Conservation (phyloP, 1,139 yeast genomes). For the Yamadazyma sp. region DNA sequence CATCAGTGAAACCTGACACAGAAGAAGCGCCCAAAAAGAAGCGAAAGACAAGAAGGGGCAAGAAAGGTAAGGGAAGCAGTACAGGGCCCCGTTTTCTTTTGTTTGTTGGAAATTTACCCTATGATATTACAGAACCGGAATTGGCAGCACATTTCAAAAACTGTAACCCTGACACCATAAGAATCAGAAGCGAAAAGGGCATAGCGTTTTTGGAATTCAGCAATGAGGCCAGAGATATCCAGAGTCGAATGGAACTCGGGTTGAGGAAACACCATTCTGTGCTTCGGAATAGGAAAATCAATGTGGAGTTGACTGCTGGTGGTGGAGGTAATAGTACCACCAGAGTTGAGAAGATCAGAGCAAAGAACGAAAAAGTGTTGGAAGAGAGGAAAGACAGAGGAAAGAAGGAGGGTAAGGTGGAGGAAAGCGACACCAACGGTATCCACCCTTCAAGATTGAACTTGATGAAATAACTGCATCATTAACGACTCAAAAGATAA, state of each 20-base stretch:
- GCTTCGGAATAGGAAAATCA: constrained; percentile 71
- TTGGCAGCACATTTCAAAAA: constrained; percentile 73
- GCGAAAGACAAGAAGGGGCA: constrained; percentile 76
- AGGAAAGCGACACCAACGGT: constrained; percentile 18
- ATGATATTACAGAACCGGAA: constrained; percentile 61
- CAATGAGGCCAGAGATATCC: constrained; percentile 60
- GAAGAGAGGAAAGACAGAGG: constrained; percentile 61
- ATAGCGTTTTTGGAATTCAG: constrained; percentile 91
- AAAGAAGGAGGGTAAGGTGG: constrained; percentile 29
- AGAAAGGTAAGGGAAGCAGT: constrained; percentile 58
- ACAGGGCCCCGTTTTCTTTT: constrained; percentile 73
- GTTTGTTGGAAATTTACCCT: constrained; percentile 93
- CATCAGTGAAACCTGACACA: constrained; percentile 9
- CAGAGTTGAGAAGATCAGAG: constrained; percentile 69
- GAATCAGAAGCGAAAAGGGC: constrained; percentile 82
- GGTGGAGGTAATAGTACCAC: constrained; percentile 91
- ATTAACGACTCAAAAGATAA: neutral
- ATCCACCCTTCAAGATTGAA: constrained; percentile 59
- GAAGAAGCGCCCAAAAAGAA: constrained; percentile 53
- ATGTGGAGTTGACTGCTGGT: constrained; percentile 95
- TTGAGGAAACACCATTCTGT: constrained; percentile 76
- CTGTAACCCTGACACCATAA: constrained; percentile 68
- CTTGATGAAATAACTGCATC: constrained; percentile 4
- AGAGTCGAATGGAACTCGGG: constrained; percentile 78
- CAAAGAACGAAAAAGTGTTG: constrained; percentile 72